These are phyloP conservation scores for Besnoitia besnoiti DNA, from an alignment of 169 alveolate species.

Conservation along the genomic window DNA sequence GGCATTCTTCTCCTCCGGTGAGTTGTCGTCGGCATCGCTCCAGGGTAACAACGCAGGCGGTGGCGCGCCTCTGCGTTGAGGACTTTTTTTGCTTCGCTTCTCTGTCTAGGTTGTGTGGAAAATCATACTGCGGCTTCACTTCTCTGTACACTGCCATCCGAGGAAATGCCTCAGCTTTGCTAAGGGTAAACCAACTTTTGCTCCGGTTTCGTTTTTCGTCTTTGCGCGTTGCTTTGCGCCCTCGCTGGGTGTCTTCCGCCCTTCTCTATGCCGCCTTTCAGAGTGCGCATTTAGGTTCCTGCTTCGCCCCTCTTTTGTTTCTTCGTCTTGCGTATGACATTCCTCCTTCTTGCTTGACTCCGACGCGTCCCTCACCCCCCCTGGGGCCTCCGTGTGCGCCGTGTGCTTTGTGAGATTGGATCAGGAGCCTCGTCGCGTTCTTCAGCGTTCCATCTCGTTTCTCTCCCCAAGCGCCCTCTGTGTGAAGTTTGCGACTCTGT, in stretches of 20 bases:
- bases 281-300: neutral
- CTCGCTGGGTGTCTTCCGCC: neutral
- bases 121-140: too few species aligned
- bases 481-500: neutral
- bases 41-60: too few species aligned
- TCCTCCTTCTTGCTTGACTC: neutral
- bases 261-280: neutral
- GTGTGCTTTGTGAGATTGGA: too few species aligned
- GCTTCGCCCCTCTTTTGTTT: neutral
- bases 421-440: too few species aligned
- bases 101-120: too few species aligned
- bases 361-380: neutral
- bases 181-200: neutral
- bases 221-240: neutral
- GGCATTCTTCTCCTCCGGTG: slow-evolving; percentile 40
- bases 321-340: neutral
- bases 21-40: too few species aligned
- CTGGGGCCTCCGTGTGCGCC: too few species aligned
- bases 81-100: neutral
- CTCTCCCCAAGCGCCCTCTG: neutral
- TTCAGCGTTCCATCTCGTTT: neutral
- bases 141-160: too few species aligned
- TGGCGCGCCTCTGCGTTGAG: neutral
- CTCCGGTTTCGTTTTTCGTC: neutral
- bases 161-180: too few species aligned